Percentiles rank a stretch among this genome's conserved stretches.
phyloP scores from a whole-genome alignment of 306 rosid species.

The Styphnolobium japonicum region DNA sequence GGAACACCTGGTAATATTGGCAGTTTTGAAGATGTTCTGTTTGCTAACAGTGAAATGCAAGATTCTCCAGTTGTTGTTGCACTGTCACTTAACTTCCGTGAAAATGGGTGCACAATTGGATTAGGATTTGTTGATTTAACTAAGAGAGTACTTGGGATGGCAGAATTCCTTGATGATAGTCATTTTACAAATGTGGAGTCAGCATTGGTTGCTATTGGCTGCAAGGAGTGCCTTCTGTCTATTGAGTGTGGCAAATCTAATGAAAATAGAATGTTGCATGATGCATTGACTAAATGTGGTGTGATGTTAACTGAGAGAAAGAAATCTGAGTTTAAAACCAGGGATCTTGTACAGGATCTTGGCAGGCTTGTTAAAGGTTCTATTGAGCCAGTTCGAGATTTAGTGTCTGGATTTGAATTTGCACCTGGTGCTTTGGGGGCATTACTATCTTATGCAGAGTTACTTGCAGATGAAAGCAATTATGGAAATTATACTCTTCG shows the following conservation, averaged over 20 bases:
- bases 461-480: conserved; percentile 89
- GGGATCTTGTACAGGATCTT: conserved; percentile 92
- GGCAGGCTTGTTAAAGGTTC: conserved; percentile 94
- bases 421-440: conserved; percentile 92
- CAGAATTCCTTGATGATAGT: conserved; percentile 89
- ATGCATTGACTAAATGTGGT: conserved; percentile 76
- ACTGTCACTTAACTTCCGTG: conserved; percentile 60
- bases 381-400: conserved; percentile 82
- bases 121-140: conserved; percentile 81
- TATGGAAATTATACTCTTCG: conserved; percentile 75
- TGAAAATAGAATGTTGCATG: conserved; percentile 62
- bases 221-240: conserved; percentile 93
- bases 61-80: conserved; percentile 88
- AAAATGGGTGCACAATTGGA: conserved; percentile 82
- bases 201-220: conserved; percentile 89
- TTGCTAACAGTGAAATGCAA: conserved; percentile 97
- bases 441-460: conserved; percentile 77
- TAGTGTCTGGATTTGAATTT: conserved; percentile 81
- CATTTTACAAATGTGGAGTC: conserved; percentile 93
- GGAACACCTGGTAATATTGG: conserved; percentile 97
- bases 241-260: conserved; percentile 56
- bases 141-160: conserved; percentile 80
- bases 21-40: conserved; percentile 83
- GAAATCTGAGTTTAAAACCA: conserved; percentile 77
- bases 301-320: conserved; percentile 92